Base-by-base conservation (phyloP, 495 filamentous ascomycete species). In the Margaritispora aquatica region DNA sequence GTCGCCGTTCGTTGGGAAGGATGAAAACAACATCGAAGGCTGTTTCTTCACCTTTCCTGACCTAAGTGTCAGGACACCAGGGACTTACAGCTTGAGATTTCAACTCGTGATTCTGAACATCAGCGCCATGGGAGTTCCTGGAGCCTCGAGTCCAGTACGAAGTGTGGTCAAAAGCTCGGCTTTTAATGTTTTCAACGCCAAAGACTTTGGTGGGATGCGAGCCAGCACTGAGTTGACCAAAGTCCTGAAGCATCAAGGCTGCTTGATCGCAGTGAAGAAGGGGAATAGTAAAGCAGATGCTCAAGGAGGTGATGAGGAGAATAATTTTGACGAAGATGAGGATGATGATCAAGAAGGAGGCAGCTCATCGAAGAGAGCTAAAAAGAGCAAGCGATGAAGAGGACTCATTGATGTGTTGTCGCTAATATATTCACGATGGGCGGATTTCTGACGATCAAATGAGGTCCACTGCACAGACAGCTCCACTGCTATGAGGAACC, bases 1-100 rank as follows among this genome's bases (percentile, higher is more conserved):
- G 60, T 82, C 84, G 31, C 81, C 92, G 56, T 87, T 93, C 68
- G 77, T 90, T 26, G 81, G 87, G 22, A 71, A 78, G 21, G 83
- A 88, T 66, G 85, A 87, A 69, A 74, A 82, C 55, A 78, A 81
- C 54, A 67, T 83, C 54, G 83, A 88, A 51, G 87, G 88, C 4
- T 88, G 85, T 69, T 98, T 97, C 75, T 98, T 96, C 73, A 90
- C 90, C 61, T 98, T 98, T 68, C 88, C 91, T 0, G 94, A 98
- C 69, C 81, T 98, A 4, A 96, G 90, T 8, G 92, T 95, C 63
- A 85, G 94, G 19, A 92, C 89, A 0, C 88, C 90, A 11, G 94
- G 94, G 0, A 73, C 77, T 9, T 97, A 94, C 69, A 80, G 88
- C 10, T 75, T 98, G 21, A 83, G 87, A 48, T 97, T 97, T 67